A percentile compares a stretch with the other conserved stretches of the same genome.
phyloP scores from a whole-genome alignment of 805 yeast species.

The Ogataea saltuana region DNA sequence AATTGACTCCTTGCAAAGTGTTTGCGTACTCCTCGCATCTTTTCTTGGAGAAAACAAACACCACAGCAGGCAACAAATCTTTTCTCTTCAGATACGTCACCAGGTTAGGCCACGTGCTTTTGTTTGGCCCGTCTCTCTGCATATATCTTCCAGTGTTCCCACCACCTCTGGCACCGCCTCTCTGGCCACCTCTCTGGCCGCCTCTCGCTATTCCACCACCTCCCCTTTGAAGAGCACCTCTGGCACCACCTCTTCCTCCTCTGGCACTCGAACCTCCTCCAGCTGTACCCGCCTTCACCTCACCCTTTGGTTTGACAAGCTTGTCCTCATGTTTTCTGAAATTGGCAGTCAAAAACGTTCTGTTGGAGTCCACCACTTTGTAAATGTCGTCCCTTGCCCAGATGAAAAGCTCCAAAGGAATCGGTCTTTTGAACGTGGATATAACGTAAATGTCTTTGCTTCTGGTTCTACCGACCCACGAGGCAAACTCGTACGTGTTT shows the following conservation, averaged over 20 bases:
- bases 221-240: conserved; percentile 27
- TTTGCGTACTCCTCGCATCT: conserved; percentile 93
- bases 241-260: conserved; percentile 53
- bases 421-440: conserved; percentile 95
- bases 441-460: conserved; percentile 95
- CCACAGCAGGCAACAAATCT: conserved; percentile 83
- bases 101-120: conserved; percentile 73
- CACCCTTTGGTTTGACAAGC: conserved; percentile 45
- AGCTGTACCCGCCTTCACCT: conserved; percentile 11
- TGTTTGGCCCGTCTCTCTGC: conserved; percentile 68
- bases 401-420: conserved; percentile 82
- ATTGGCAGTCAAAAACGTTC: conserved; percentile 66
- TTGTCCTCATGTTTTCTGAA: conserved; percentile 61
- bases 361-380: conserved; percentile 72
- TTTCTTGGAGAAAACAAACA: conserved; percentile 91
- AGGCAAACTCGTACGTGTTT: conserved; percentile 96
- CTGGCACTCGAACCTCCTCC: conserved; percentile 41
- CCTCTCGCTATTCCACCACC: conserved; percentile 33
- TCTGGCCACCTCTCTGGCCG: conserved; percentile 39
- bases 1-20: conserved; percentile 69
- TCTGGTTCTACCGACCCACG: conserved; percentile 97
- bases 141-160: conserved; percentile 33
- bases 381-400: conserved; percentile 78
- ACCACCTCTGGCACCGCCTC: conserved; percentile 34
- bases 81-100: conserved; percentile 68